Evolutionary conservation across 225 moss, liverwort and hornwort genomes (phyloP).

Genomic region (Physcomitrellopsis africana): DNA sequence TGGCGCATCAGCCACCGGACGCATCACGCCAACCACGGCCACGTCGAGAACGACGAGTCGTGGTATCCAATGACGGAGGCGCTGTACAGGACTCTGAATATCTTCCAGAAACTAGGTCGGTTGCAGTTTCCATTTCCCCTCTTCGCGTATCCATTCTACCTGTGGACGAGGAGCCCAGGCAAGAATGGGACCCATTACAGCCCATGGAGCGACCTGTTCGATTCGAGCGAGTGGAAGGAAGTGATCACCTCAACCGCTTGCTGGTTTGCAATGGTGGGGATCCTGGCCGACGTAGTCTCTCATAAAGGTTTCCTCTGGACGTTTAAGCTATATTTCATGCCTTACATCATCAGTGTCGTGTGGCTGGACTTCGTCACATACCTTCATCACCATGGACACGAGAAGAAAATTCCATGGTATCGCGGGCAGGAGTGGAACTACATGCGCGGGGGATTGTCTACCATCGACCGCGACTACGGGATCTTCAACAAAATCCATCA

Average conservation of each 20-base stretch:
- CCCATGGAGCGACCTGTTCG: slow-evolving; percentile 57
- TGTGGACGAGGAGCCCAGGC: slow-evolving; percentile 62
- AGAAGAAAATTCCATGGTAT: slow-evolving; percentile 79
- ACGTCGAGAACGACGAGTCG: slow-evolving; percentile 75
- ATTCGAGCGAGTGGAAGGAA: slow-evolving; percentile 56
- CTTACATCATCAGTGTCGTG: slow-evolving; percentile 57
- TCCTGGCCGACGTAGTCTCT: slow-evolving; percentile 10
- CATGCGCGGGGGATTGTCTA: slow-evolving; percentile 68
- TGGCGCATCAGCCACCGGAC: slow-evolving; percentile 79
- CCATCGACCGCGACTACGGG: slow-evolving; percentile 68
- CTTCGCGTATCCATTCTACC: slow-evolving; percentile 61
- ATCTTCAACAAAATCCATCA: slow-evolving; percentile 61
- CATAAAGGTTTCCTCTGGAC: slow-evolving; percentile 39
- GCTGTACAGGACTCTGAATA: slow-evolving; percentile 38
- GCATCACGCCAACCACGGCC: slow-evolving; percentile 76
- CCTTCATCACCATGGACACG: slow-evolving; percentile 74
- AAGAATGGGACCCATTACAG: slow-evolving; percentile 60
- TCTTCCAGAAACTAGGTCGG: slow-evolving; percentile 33
- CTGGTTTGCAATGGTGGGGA: slow-evolving; percentile 46
- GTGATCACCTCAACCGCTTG: slow-evolving; percentile 56
- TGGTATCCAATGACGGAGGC: slow-evolving; percentile 72
- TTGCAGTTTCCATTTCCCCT: slow-evolving; percentile 49
- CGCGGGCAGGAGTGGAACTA: slow-evolving; percentile 76
- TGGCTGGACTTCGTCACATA: slow-evolving; percentile 75
- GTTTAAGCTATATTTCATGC: slow-evolving; percentile 58